Base-by-base conservation (phyloP, 148 eudicot genomes). In the Vaccinium vitisidaea region DNA sequence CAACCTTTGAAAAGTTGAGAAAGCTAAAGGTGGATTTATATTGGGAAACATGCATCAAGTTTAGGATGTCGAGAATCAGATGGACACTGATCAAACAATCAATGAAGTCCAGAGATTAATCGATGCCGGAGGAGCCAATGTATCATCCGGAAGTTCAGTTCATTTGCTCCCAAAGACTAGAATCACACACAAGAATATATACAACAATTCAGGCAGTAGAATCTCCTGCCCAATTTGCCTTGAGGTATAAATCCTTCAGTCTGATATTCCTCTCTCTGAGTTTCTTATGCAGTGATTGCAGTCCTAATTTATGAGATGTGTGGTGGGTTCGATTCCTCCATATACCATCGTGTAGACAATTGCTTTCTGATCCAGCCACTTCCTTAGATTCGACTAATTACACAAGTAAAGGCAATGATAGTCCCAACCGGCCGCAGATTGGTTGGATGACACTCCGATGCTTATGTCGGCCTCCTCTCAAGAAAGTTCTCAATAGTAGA, bases 161-260 rank as follows among this genome's bases (percentile, higher is more conserved):
- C 12, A 12, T n/a, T 21, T 7, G 32, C 32, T 48, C 32, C 56
- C 27, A 21, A 76, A 49, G 32, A 49, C 32, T 48, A 76, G 36
- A 76, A 76, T 76, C 19, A 76, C 56, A 12, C 55, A 76, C 8
- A 49, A 12, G 80, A 49, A 76, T 1, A 49, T n/a, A 11, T 76
- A 48, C 0, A 56, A 76, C 18, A 1, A 52, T 76, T 49, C 55
- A 49, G 80, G 80, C 53, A 48, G 25, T 50, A 49, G 80, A 76
- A 49, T n/a, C 56, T 76, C 36, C 16, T 76, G 80, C 80, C 53
- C 80, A 76, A 50, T 76, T 76, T 76, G 80, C 80, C 80, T 76
- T 49, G 56, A 76, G 56, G 80, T 76, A 49, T 39, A 16, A 36
- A 14, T 73, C 49, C 16, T 73, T 16, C 39, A 69, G 27, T 69